A percentile compares a stretch with the other conserved stretches of the same genome.
Conservation (phyloP, 306 rosid species). For the Pueraria montana region DNA sequence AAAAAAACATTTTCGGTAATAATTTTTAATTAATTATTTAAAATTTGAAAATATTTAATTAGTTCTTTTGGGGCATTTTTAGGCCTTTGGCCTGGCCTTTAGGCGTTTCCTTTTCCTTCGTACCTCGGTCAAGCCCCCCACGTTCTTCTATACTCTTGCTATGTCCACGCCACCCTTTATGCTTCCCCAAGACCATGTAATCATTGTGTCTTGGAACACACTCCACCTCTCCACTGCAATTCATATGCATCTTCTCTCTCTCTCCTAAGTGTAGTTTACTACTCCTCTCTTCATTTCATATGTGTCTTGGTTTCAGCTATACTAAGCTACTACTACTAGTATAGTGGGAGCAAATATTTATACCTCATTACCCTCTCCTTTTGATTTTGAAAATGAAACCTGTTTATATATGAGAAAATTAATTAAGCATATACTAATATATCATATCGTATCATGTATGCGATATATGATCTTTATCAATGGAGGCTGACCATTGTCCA, state of each 20-base stretch:
- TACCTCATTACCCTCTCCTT: slow-evolving; percentile 38
- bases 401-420: background rate
- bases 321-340: background rate
- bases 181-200: slow-evolving; percentile 96
- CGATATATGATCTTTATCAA: no score
- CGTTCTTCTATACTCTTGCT: slow-evolving; percentile 83
- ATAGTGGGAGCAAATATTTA: background rate
- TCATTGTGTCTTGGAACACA: slow-evolving; percentile 99
- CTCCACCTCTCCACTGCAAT: slow-evolving; percentile 59
- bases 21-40: background rate
- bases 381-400: slow-evolving; percentile 14
- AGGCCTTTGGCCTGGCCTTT: slow-evolving; percentile 21
- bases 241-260: background rate
- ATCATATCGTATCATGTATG: background rate
- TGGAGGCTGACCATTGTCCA: slow-evolving; percentile 27
- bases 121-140: slow-evolving; percentile 86
- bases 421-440: background rate
- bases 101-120: slow-evolving; percentile 43
- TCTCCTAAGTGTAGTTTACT: no score
- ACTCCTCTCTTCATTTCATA: background rate
- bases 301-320: slow-evolving; percentile 44
- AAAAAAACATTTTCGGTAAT: no score
- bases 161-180: slow-evolving; percentile 92
- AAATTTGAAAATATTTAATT: background rate
- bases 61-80: slow-evolving; percentile 19